phyloP scores from a whole-genome alignment of 2,329 filamentous ascomycete species.

The Emydomyces testavorans region DNA sequence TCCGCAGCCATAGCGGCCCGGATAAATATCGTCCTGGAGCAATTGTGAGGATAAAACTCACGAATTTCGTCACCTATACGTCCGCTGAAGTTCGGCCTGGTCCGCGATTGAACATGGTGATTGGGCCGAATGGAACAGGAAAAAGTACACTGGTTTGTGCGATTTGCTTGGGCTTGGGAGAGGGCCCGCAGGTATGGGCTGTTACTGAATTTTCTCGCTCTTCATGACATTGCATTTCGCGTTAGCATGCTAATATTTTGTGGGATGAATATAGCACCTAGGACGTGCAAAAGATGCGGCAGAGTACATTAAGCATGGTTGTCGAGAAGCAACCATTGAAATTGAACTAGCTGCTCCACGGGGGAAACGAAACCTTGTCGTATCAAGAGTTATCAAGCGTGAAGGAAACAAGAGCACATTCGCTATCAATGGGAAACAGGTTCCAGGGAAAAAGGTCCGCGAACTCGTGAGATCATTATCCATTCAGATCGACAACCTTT shows the following conservation, averaged over 20 bases:
- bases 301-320: slow-evolving; percentile 89
- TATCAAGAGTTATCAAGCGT: slow-evolving; percentile 64
- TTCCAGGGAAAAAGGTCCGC: slow-evolving; percentile 52
- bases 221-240: too few species aligned
- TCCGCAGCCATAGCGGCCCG: background rate
- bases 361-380: slow-evolving; percentile 52
- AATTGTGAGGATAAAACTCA: slow-evolving; percentile 74
- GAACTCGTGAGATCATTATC: slow-evolving; percentile 58
- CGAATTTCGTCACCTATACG: slow-evolving; percentile 91
- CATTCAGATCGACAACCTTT: slow-evolving; percentile 95
- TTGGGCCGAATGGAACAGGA: slow-evolving; percentile 95
- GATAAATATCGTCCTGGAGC: slow-evolving; percentile 55
- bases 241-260: background rate
- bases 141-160: slow-evolving; percentile 97
- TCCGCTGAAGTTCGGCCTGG: slow-evolving; percentile 83
- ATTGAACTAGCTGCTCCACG: slow-evolving; percentile 64
- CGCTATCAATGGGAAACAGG: slow-evolving; percentile 57
- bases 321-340: slow-evolving; percentile 66
- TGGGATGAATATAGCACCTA: slow-evolving; percentile 45
- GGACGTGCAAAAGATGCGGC: slow-evolving; percentile 74
- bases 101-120: slow-evolving; percentile 93
- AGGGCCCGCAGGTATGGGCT: slow-evolving; percentile 52
- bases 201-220: too few species aligned
- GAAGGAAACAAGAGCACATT: slow-evolving; percentile 76
- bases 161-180: slow-evolving; percentile 85